Base-by-base conservation (phyloP, 2,329 filamentous ascomycete species). In the Sclerotinia subarctica region DNA sequence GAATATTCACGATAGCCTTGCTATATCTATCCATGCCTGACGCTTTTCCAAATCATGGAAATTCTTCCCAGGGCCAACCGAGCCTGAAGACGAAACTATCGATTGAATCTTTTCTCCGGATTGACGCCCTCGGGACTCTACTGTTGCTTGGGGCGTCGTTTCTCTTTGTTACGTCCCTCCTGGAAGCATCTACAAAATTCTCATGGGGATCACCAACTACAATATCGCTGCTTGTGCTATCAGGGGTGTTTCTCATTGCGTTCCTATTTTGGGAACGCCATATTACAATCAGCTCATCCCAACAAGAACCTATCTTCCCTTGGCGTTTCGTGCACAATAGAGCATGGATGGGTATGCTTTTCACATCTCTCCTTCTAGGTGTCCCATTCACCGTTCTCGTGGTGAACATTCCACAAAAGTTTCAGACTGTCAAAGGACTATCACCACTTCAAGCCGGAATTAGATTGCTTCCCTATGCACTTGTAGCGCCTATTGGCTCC, bases 321-420 rank as follows among this genome's bases (percentile, higher is more conserved):
- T 58, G 64, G 26, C 53, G 64, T n/a, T 58, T 66, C 21, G 21
- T 58, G 19, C 26, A 51, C 19, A 52, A 66, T 51, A 54, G 64
- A 17, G 54, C 57, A 32, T 66, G 51, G 35, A 57, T 66, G 42
- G 53, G 64, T 26, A 59, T 58, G 42, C 52, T 66, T 21, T 26
- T 58, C 58, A 11, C 7, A 46, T 26, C 24, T 26, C 32, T 66
- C n/a, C 29, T 66, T 19, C 32, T 26, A 5, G 64, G 64, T 7
- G 38, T 38, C n/a, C 38, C 49, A 19, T 58, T 66, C 21, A 66
- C 54, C 13, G 35, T 66, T 5, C 24, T n/a, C 35, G 44, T 66
- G 6, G 49, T 66, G n/a, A 26, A 66, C 5, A 57, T 66, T 29
- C 64, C 64, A 24, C 42, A 49, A 15, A 54, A 54, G 8, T 47